A percentile compares a stretch with the other conserved stretches of the same genome.
phyloP scores from a whole-genome alignment of 306 rosid species.

The Coriaria nepalensis region DNA sequence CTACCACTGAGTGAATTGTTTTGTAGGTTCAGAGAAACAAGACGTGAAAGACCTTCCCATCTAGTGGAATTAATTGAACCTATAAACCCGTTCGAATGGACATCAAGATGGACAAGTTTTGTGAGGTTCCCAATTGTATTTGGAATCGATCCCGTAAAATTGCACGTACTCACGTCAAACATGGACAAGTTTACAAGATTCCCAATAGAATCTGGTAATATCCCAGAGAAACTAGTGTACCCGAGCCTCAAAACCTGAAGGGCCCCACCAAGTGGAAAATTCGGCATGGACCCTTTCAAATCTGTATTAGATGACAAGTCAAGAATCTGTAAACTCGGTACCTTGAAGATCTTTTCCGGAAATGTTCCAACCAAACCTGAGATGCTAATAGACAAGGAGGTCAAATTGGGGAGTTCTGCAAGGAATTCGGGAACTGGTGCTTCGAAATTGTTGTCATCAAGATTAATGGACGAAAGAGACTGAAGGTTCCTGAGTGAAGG shows the following conservation, averaged over 20 bases:
- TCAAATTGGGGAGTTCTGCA: slow-evolving; percentile 28
- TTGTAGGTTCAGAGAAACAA: slow-evolving; percentile 14
- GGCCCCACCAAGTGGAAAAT: slow-evolving; percentile 1
- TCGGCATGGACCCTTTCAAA: slow-evolving; percentile 15
- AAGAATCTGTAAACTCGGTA: slow-evolving; percentile 10
- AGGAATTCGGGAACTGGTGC: not conserved
- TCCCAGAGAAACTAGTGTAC: slow-evolving; percentile 13
- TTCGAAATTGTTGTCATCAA: not conserved
- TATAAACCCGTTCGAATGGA: slow-evolving; percentile 1
- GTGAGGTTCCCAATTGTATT: slow-evolving; percentile 5
- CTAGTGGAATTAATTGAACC: slow-evolving; percentile 15
- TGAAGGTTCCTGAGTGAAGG: too few species aligned
- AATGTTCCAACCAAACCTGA: slow-evolving; percentile 29
- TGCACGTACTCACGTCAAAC: slow-evolving; percentile 10
- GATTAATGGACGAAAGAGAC: too few species aligned
- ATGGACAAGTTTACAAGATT: slow-evolving; percentile 8
- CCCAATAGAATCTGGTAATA: slow-evolving; percentile 15
- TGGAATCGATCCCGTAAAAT: slow-evolving; percentile 21
- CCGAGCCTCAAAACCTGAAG: slow-evolving; percentile 7
- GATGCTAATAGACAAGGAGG: slow-evolving; percentile 15
- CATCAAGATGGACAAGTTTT: slow-evolving; percentile 13
- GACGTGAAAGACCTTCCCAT: slow-evolving; percentile 16
- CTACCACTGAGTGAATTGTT: slow-evolving; percentile 17
- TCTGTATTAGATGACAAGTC: not conserved
- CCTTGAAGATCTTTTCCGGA: slow-evolving; percentile 16